phyloP scores from a whole-genome alignment of 73 alveolate species.

The Urostyla sp. region DNA sequence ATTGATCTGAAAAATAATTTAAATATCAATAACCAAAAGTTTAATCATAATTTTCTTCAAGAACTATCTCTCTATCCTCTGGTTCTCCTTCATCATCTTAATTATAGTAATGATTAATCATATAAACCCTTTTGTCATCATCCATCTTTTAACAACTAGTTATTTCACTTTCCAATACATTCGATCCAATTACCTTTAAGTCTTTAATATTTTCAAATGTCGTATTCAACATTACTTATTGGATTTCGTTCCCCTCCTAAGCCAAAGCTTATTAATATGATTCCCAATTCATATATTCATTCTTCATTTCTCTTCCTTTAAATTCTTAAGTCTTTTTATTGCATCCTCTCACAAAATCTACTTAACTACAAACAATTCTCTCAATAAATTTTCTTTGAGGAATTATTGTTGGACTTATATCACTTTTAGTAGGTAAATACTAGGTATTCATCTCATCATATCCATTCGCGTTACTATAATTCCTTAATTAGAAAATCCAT shows the following conservation, averaged over 20 bases:
- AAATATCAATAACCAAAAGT: too few species aligned
- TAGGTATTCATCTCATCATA: constrained; percentile 13
- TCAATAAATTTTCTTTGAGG: not conserved
- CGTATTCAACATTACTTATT: not conserved
- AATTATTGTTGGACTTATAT: constrained; percentile 6
- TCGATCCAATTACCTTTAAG: constrained; percentile 1
- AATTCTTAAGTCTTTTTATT: not conserved
- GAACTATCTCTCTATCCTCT: constrained; percentile 27
- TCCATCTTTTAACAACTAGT: not conserved
- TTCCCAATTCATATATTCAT: not conserved
- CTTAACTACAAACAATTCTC: constrained; percentile 13
- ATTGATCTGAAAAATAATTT: too few species aligned
- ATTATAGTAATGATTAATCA: constrained; percentile 25
- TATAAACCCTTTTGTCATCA: not conserved
- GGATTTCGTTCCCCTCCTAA: not conserved
- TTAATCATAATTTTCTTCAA: constrained; percentile 45
- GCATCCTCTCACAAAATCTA: not conserved
- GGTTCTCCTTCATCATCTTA: constrained; percentile 44
- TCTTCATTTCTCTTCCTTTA: not conserved
- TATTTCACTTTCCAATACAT: not conserved
- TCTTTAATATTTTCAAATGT: not conserved
- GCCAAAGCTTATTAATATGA: not conserved
- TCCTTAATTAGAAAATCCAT: constrained; percentile 30
- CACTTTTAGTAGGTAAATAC: constrained; percentile 6
- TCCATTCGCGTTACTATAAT: not conserved